These are phyloP conservation scores for Coriaria nepalensis DNA, from an alignment of 306 rosid genomes.

Conservation along the genomic window DNA sequence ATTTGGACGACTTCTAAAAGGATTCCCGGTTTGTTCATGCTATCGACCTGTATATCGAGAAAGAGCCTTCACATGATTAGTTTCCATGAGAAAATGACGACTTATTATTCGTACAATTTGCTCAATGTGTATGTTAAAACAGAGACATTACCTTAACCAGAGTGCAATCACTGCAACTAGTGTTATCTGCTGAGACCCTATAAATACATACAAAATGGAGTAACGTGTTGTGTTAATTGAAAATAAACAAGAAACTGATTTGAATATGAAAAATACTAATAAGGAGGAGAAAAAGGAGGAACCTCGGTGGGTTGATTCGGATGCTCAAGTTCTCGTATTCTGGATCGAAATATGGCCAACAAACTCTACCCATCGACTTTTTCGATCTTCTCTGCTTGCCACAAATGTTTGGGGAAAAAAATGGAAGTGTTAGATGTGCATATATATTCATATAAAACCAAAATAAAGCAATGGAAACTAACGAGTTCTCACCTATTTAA, in stretches of 20 bases:
- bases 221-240: background rate
- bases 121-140: background rate
- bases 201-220: conserved; percentile 3
- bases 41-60: conserved; percentile 41
- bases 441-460: background rate
- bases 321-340: conserved; percentile 73
- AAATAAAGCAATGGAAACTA: no score
- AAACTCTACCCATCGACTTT: conserved; percentile 46
- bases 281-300: conserved; percentile 5
- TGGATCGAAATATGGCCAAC: conserved; percentile 84
- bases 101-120: background rate
- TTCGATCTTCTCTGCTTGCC: background rate
- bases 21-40: conserved; percentile 78
- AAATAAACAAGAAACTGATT: background rate
- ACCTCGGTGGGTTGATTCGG: conserved; percentile 85
- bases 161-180: conserved; percentile 43
- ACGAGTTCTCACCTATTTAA: no score
- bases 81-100: background rate
- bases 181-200: conserved; percentile 79
- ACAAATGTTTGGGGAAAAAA: background rate
- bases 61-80: background rate
- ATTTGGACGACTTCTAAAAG: conserved; percentile 73
- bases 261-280: no score
- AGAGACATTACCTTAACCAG: conserved; percentile 47
- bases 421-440: no score